Conservation (phyloP, 208 protist species). For the Chromosphaera perkinsii region DNA sequence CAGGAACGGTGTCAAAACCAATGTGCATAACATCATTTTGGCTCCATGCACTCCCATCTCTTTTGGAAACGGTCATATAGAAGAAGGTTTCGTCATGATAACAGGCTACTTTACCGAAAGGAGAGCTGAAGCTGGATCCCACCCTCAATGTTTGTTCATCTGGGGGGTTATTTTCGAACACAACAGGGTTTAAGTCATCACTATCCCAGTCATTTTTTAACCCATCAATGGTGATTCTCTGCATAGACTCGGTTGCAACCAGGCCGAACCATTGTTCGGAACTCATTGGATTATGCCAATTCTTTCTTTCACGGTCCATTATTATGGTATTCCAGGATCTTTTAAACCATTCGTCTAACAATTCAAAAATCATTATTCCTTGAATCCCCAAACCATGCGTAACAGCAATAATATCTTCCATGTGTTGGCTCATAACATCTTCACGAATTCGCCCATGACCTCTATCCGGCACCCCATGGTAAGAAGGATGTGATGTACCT, state of each 20-base stretch:
- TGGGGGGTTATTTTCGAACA: no score
- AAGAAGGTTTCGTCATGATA: slow-evolving; percentile 12
- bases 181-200: no score
- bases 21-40: background rate
- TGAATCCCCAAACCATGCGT: background rate
- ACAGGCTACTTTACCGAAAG: background rate
- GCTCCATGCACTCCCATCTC: background rate
- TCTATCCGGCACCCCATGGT: background rate
- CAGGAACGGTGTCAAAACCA: slow-evolving; percentile 7
- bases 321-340: slow-evolving; percentile 20
- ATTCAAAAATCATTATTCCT: slow-evolving; percentile 17
- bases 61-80: slow-evolving; percentile 8
- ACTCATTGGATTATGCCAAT: slow-evolving; percentile 16
- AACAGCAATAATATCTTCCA: background rate
- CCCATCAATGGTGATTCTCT: slow-evolving; percentile 7
- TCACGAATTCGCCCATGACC: slow-evolving; percentile 11
- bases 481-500: background rate
- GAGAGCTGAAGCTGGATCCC: background rate
- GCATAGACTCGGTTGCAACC: slow-evolving; percentile 1
- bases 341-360: slow-evolving; percentile 33
- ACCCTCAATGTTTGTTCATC: no score
- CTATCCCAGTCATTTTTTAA: no score
- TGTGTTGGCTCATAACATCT: background rate
- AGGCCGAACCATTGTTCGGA: slow-evolving; percentile 26
- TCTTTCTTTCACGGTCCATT: slow-evolving; percentile 6